Base-by-base conservation (phyloP, 768 basidiomycete species). In the Pleurotus tuber-regium region DNA sequence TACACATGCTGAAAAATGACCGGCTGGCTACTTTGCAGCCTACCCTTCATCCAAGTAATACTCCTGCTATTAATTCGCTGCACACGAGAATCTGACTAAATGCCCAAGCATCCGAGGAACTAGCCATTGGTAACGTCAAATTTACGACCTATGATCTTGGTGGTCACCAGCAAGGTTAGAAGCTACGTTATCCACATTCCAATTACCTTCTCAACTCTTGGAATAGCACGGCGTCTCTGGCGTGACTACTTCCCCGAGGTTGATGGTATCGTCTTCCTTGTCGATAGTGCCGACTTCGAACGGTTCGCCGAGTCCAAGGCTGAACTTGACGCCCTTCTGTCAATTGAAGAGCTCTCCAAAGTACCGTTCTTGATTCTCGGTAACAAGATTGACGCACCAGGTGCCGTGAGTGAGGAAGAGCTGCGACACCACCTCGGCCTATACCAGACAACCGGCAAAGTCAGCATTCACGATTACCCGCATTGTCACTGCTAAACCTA, bases 1-100 rank as follows among this genome's bases (percentile, higher is more conserved):
- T 98, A 63, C 97, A 99, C 74, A 98, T 98, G 96, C 79, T 99
- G 62, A 99, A 99, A 82, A 99, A 98, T 62, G 97, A 98, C 76
- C 82, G 97, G 62, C 79, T 98, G 55, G 97, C 97, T 24, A 97
- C 93, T 16, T 77, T 99, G 57, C 97, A 98, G 74, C 97, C 97
- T 23, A 99, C 97, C 24, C 87, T 98, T 53, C 96, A 98, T 69
- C 97, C 97, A 6, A 98, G 96, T 97, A 67, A 35, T 61, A 84
- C 70, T 46, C 19, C 35, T 40, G 25, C 16, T 50, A 16, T 48
- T 9, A n/a, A 14, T 14, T 52, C 31, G 29, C 39, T 21, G 50
- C 50, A 58, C 40, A 54, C 57, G 8, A 54, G 39, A 25, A 52
- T n/a, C n/a, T 44, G 51, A 49, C 23, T 48, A 42, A 9, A 9